Conservation (phyloP, 179 eudicot species). For the Drosera spatulata region DNA sequence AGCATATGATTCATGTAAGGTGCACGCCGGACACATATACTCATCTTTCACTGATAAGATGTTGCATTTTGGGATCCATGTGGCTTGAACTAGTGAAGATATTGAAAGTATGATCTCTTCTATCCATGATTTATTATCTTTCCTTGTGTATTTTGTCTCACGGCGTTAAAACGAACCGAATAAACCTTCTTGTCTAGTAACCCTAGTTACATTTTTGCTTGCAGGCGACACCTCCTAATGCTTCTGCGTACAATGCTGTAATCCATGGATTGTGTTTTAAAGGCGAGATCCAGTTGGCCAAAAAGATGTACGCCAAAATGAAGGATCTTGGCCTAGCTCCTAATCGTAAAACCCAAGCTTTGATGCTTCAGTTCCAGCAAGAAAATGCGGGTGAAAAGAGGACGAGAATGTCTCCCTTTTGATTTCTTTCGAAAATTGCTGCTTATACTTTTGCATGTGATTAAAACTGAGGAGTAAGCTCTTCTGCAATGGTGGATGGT, state of each 20-base stretch:
- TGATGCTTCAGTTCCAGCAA: no score
- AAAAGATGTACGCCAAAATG: constrained; percentile 58
- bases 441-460: no score
- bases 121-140: background rate
- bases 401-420: no score
- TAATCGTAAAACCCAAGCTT: constrained; percentile 57
- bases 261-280: constrained; percentile 82
- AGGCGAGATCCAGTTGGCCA: constrained; percentile 48
- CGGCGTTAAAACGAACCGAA: no score
- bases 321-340: constrained; percentile 47
- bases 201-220: background rate
- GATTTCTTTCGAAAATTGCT: no score
- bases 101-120: constrained; percentile 43
- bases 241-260: constrained; percentile 73
- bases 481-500: no score
- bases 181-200: no score
- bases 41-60: constrained; percentile 53
- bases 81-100: constrained; percentile 62
- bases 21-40: constrained; percentile 72
- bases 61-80: constrained; percentile 82
- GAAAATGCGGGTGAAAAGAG: no score
- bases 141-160: no score
- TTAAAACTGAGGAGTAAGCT: no score
- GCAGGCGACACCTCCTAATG: constrained; percentile 48
- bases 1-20: constrained; percentile 60